Conservation (phyloP, 768 basidiomycete species). For the Mycena floridula region DNA sequence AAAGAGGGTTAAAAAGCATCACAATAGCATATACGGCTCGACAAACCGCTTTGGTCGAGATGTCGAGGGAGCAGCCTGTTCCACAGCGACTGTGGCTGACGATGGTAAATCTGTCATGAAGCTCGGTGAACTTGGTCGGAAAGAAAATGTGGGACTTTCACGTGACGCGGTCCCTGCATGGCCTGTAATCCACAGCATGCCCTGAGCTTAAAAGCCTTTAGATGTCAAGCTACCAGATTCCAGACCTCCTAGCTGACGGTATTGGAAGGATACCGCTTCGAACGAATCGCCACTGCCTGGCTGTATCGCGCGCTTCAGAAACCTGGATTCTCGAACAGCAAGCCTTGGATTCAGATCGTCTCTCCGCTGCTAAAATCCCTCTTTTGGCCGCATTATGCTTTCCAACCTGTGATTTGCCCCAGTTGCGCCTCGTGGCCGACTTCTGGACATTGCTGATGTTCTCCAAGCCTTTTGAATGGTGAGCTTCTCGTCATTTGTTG, state of each 20-base stretch:
- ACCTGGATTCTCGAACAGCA: conserved; percentile 10
- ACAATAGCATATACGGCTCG: no score
- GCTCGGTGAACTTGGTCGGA: no score
- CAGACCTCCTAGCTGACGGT: conserved; percentile 29
- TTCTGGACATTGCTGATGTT: conserved; percentile 38
- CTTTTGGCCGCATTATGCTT: conserved; percentile 55
- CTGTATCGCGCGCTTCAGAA: conserved; percentile 27
- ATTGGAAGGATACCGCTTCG: conserved; percentile 31
- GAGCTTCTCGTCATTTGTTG: background rate
- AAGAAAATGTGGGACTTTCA: no score
- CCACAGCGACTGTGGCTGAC: no score
- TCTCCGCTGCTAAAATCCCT: conserved; percentile 29
- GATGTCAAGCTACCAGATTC: conserved; percentile 38
- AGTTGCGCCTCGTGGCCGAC: conserved; percentile 47
- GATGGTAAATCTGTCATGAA: no score
- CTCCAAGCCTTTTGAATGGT: background rate
- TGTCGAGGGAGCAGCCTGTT: no score
- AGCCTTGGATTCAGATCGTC: background rate
- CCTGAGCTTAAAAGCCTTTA: no score
- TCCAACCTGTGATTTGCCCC: conserved; percentile 50
- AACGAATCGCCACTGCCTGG: conserved; percentile 31
- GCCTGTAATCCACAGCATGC: no score
- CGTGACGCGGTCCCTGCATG: no score
- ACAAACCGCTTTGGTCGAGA: no score
- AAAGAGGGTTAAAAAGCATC: no score